Conservation (phyloP, 73 alveolate species). For the Halteria grandinella region DNA sequence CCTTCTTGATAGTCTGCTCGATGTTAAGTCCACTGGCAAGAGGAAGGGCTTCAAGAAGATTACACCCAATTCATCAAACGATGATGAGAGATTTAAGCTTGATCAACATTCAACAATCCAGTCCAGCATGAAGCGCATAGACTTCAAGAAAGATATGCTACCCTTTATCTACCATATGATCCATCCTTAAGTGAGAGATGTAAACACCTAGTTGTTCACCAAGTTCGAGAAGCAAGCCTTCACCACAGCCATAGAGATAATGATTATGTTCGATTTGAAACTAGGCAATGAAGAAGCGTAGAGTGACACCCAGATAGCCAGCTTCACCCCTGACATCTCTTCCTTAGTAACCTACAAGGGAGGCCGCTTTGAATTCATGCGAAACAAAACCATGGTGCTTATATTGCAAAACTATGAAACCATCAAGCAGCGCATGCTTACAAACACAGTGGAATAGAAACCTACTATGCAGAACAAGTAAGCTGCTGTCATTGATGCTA, state of each 20-base stretch:
- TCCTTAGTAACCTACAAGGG: constrained; percentile 25
- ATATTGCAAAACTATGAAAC: constrained; percentile 35
- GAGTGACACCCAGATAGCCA: constrained; percentile 20
- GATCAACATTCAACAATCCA: too few species aligned
- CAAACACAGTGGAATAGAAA: not conserved
- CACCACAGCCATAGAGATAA: constrained; percentile 39
- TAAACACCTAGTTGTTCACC: constrained; percentile 26
- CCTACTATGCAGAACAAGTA: constrained; percentile 10
- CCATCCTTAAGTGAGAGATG: constrained; percentile 49
- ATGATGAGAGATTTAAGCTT: too few species aligned
- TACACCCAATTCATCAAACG: too few species aligned
- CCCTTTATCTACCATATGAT: constrained; percentile 47
- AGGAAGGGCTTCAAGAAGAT: constrained; percentile 11
- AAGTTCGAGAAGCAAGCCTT: constrained; percentile 24
- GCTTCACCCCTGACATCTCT: constrained; percentile 25
- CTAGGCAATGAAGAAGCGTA: not conserved
- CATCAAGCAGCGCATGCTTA: constrained; percentile 17
- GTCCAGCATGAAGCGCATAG: constrained; percentile 5
- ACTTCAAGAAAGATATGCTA: constrained; percentile 21
- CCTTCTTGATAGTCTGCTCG: constrained; percentile 3
- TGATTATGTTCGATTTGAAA: constrained; percentile 41
- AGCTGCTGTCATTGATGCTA: constrained; percentile 24
- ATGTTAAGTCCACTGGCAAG: not conserved
- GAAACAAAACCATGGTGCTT: constrained; percentile 22
- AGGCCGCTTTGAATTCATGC: constrained; percentile 3